These are phyloP conservation scores for Fusarium acutatum DNA, from an alignment of 2,329 filamentous ascomycete species.

Conservation along the genomic window DNA sequence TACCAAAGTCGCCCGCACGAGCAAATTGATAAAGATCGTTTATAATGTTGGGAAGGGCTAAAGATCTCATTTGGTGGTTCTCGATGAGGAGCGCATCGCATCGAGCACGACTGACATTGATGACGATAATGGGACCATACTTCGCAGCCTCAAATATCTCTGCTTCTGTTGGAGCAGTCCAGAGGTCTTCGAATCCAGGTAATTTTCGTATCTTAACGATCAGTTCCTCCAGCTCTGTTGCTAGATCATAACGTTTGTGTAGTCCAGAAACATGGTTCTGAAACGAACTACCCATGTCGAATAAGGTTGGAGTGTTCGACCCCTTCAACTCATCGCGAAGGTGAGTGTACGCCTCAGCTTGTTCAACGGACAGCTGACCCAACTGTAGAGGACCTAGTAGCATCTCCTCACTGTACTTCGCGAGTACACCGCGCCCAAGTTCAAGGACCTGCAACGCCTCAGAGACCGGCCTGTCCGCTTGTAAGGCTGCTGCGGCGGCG, in stretches of 20 bases:
- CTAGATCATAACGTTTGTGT: neutral
- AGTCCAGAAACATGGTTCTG: neutral
- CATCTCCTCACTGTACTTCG: neutral
- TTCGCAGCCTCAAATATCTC: accelerated
- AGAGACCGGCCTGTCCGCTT: neutral
- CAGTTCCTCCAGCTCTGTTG: neutral
- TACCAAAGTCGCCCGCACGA: neutral
- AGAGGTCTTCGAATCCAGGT: neutral
- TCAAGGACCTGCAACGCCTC: neutral
- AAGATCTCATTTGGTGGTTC: neutral
- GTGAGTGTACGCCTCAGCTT: accelerated
- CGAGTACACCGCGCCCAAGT: neutral
- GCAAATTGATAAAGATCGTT: neutral
- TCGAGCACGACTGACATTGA: neutral
- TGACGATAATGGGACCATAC: neutral
- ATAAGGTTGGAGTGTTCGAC: accelerated
- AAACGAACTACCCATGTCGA: accelerated
- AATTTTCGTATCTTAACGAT: neutral
- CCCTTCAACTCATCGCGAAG: neutral
- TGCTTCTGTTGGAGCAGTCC: neutral
- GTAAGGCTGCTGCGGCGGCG: neutral
- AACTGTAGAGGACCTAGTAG: accelerated
- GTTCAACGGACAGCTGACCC: accelerated
- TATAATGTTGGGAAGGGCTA: neutral
- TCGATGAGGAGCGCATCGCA: neutral